Evolutionary conservation across 441 rosid genomes (phyloP), one percentile per base, ranked within the genome.

Genomic region (Rhodomyrtus psidioides): DNA sequence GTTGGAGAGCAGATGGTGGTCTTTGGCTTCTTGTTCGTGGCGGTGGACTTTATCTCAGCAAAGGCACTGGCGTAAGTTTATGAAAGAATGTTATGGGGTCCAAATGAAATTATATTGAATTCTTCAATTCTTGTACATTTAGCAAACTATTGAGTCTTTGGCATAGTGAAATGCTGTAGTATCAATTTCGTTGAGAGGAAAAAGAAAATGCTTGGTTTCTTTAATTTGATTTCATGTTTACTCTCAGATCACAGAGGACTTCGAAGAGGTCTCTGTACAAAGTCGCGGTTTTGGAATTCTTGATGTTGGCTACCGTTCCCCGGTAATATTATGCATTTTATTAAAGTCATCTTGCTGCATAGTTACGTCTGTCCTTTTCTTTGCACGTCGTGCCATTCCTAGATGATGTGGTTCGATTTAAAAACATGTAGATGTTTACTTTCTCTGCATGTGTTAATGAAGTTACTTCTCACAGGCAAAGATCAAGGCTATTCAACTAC

Each of bases 21-120:
- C 98, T 97, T 90, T 97, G 99, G 99, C 97, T 97, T 90, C 98
- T 97, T 89, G 97, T 94, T 84, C 98, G 98, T 59, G 98, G 99
- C 56, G 99, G 98, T 49, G 98, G 99, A 81, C 98, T 97, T 89
- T 97, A 91, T 91, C 98, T 96, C 83, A 97, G 99, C 93, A 94
- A 95, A 92, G 99, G 98, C 90, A 93, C 94, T 16, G 98, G 98
- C 89, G 98, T 97, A 89, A 92, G 94, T 92, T 84, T 42, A 55
- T 21, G 55, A 49, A 59, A 42, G 34, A 39, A 85, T 75, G 24
- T 74, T 65, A 55, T 58, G 44, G 26, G 55, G 12, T 57, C 55
- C 55, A 60, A 83, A 60, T 55, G 81, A 65, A 65, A 65, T 83
- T 56, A 56, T 34, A 46, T 83, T n/a, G 27, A 30, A 24, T 49